phyloP scores from a whole-genome alignment of 2,329 filamentous ascomycete genomes.

The Fusarium lateritium region DNA sequence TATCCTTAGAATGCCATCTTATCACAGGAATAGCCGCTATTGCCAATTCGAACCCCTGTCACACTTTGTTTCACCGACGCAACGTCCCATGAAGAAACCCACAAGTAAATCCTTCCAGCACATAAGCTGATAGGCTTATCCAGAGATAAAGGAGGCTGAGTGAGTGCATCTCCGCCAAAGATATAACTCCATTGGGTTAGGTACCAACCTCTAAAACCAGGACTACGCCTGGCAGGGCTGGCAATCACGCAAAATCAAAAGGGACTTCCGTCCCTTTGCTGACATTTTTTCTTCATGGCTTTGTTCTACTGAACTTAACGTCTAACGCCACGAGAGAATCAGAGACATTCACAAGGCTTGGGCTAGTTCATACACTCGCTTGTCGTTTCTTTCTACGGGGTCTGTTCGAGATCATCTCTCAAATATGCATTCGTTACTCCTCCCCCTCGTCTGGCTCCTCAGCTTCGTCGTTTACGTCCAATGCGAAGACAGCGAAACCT shows the following conservation, averaged over 20 bases:
- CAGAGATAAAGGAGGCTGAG: background rate
- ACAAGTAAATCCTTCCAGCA: background rate
- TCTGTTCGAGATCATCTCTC: background rate
- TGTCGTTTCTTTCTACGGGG: background rate
- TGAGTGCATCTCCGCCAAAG: background rate
- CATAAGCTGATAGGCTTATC: background rate
- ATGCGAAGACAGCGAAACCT: background rate
- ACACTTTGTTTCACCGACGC: background rate
- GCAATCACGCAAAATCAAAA: background rate
- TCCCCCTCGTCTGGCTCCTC: constrained; percentile 55
- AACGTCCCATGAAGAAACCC: background rate
- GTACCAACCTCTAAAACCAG: no score
- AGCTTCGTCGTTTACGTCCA: constrained; percentile 2
- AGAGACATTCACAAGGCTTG: background rate
- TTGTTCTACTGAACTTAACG: background rate
- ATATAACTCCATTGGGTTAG: background rate
- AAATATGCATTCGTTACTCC: constrained; percentile 59
- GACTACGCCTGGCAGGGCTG: background rate
- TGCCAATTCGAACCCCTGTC: background rate
- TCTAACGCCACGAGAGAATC: background rate
- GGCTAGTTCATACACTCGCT: background rate
- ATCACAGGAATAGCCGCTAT: background rate
- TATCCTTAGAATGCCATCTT: background rate
- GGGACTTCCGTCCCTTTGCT: background rate
- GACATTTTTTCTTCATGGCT: background rate